Percentiles rank a stretch among this genome's conserved stretches.
phyloP scores from a whole-genome alignment of 2,329 filamentous ascomycete species.

The Aspergillus quadricinctus region DNA sequence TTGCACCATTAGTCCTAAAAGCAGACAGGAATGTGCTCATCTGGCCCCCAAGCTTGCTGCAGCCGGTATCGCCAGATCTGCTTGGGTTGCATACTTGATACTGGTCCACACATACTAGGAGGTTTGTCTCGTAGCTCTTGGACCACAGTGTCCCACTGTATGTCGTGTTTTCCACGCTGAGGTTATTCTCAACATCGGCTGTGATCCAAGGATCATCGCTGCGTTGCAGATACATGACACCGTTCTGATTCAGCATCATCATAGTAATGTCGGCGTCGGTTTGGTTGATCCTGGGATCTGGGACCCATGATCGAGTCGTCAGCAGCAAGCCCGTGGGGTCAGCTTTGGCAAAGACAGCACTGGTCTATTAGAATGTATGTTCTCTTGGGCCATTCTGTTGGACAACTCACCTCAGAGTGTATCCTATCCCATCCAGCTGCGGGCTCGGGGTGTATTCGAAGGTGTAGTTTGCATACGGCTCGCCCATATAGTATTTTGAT shows the following conservation, averaged over 20 bases:
- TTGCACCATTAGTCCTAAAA: background rate
- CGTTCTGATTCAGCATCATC: constrained; percentile 27
- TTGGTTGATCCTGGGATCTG: constrained; percentile 25
- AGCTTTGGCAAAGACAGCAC: background rate
- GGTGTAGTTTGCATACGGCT: background rate
- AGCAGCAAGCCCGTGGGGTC: background rate
- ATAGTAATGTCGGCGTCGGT: constrained; percentile 28
- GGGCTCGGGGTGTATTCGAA: background rate
- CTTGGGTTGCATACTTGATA: constrained; percentile 32
- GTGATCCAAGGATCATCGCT: constrained; percentile 30
- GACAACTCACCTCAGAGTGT: background rate
- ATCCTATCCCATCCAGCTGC: background rate
- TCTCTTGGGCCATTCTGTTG: background rate
- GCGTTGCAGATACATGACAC: constrained; percentile 20
- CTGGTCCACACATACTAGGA: constrained; percentile 31
- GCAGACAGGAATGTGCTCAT: background rate
- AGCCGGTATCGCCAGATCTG: constrained; percentile 10
- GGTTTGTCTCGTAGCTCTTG: background rate
- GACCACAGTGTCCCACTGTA: background rate
- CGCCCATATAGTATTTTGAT: background rate
- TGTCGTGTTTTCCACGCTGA: background rate
- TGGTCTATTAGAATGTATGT: background rate
- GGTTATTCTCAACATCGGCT: constrained; percentile 12
- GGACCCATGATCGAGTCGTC: constrained; percentile 10
- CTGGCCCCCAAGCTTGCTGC: constrained; percentile 9